Conservation (phyloP, 2,329 filamentous ascomycete genomes). For the Pestalotiopsis sp. region DNA sequence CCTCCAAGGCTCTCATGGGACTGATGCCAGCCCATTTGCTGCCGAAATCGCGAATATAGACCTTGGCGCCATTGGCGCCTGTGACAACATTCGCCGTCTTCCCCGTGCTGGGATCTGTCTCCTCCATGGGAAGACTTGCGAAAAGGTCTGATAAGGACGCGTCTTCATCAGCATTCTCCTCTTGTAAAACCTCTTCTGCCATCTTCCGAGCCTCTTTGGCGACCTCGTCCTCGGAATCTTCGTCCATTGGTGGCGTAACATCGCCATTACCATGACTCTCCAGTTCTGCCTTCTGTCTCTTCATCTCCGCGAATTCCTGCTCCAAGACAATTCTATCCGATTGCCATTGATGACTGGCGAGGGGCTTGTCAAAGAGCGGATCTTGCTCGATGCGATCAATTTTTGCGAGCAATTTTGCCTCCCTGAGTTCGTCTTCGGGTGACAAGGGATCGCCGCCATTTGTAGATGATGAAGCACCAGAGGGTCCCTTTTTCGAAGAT, state of each 20-base stretch:
- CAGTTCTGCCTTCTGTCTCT: constrained; percentile 40
- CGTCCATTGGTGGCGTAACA: constrained; percentile 21
- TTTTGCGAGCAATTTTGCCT: constrained; percentile 72
- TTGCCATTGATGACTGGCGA: constrained; percentile 69
- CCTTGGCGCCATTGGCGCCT: constrained; percentile 51
- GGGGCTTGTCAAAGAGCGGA: constrained; percentile 70
- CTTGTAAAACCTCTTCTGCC: constrained; percentile 58
- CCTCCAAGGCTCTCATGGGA: constrained; percentile 78
- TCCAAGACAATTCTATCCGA: constrained; percentile 60
- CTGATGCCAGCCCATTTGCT: constrained; percentile 72
- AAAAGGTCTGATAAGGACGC: constrained; percentile 57
- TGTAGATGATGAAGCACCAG: neutral
- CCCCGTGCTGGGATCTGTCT: constrained; percentile 61
- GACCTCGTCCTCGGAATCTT: constrained; percentile 44
- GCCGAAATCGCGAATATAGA: constrained; percentile 80
- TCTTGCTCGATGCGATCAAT: constrained; percentile 78
- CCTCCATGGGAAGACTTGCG: constrained; percentile 60
- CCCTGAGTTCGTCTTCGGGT: constrained; percentile 45
- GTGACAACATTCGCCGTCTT: constrained; percentile 60
- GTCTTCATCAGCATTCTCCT: constrained; percentile 57
- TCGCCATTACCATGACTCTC: constrained; percentile 33
- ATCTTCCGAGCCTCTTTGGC: constrained; percentile 60
- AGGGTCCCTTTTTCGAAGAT: constrained; percentile 30
- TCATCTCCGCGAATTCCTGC: constrained; percentile 58
- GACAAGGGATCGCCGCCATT: constrained; percentile 13